A percentile compares a stretch with the other conserved stretches of the same genome.
These are phyloP conservation scores for Lumnitzera littorea DNA, from an alignment of 345 rosid genomes.

Conservation along the genomic window DNA sequence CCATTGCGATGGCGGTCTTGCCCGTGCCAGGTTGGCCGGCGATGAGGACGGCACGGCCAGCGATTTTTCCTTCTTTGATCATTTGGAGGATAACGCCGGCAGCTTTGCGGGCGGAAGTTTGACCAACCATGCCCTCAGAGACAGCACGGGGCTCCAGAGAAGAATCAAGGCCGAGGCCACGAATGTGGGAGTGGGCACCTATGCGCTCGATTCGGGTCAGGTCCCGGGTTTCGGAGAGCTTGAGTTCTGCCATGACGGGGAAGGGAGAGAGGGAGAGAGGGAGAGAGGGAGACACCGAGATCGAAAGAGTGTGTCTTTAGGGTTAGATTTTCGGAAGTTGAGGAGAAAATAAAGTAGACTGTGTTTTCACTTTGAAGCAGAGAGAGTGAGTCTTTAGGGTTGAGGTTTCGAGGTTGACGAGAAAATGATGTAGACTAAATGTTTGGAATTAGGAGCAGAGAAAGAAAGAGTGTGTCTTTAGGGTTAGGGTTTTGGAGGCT, in stretches of 20 bases:
- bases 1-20: slow-evolving; percentile 96
- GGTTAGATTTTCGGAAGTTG: slow-evolving; percentile 14
- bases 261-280: background rate
- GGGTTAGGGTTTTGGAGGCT: slow-evolving; percentile 19
- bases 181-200: slow-evolving; percentile 95
- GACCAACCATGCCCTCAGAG: slow-evolving; percentile 92
- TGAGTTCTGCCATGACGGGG: slow-evolving; percentile 61
- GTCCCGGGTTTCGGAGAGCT: slow-evolving; percentile 69
- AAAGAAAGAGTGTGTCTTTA: background rate
- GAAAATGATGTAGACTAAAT: background rate
- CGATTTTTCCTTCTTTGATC: slow-evolving; percentile 84
- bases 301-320: background rate
- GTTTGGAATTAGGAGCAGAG: no score
- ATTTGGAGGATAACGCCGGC: slow-evolving; percentile 93
- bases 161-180: slow-evolving; percentile 89
- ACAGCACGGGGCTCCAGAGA: slow-evolving; percentile 78
- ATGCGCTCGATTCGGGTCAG: slow-evolving; percentile 89
- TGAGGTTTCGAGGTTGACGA: slow-evolving; percentile 7
- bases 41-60: slow-evolving; percentile 79
- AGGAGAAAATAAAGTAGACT: background rate
- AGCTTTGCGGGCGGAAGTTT: slow-evolving; percentile 70
- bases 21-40: slow-evolving; percentile 99
- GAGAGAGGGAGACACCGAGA: background rate
- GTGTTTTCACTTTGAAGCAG: no score
- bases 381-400: slow-evolving; percentile 12